Percentiles rank a stretch among this genome's conserved stretches.
Conservation (phyloP, 176 grass and related monocot genomes). For the Areca catechu region DNA sequence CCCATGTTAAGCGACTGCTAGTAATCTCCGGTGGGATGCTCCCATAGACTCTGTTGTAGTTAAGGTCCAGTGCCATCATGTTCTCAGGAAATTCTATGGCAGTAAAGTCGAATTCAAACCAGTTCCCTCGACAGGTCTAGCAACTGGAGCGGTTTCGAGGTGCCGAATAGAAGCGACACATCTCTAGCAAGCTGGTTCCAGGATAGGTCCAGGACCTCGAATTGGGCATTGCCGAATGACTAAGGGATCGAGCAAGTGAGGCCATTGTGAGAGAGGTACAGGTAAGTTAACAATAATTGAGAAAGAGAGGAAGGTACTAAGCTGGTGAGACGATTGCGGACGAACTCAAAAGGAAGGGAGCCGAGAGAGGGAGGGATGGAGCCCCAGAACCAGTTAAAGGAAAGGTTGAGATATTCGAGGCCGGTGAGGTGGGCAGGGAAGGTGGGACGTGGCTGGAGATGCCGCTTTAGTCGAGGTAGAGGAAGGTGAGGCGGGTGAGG, state of each 20-base stretch:
- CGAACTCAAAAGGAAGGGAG: conserved; percentile 32
- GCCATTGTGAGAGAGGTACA: conserved; percentile 57
- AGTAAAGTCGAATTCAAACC: conserved; percentile 41
- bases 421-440: conserved; percentile 25
- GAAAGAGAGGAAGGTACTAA: conserved; percentile 26
- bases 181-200: conserved; percentile 50
- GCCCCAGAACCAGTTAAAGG: conserved; percentile 47
- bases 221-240: conserved; percentile 23
- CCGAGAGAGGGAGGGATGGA: conserved; percentile 32
- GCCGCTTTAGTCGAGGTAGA: conserved; percentile 46
- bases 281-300: background rate
- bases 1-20: conserved; percentile 49
- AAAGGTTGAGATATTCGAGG: conserved; percentile 43
- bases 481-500: conserved; percentile 22
- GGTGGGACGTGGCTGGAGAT: conserved; percentile 41
- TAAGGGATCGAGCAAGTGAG: conserved; percentile 37
- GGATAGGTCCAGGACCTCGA: conserved; percentile 43
- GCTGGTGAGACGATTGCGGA: conserved; percentile 55
- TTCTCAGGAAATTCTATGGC: conserved; percentile 29
- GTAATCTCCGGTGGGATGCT: conserved; percentile 45
- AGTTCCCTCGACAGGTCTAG: conserved; percentile 64
- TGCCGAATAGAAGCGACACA: conserved; percentile 19
- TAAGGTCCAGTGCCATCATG: conserved; percentile 27
- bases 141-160: conserved; percentile 6
- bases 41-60: conserved; percentile 54